phyloP scores from a whole-genome alignment of 495 filamentous ascomycete genomes.

The Acidomyces sp. region DNA sequence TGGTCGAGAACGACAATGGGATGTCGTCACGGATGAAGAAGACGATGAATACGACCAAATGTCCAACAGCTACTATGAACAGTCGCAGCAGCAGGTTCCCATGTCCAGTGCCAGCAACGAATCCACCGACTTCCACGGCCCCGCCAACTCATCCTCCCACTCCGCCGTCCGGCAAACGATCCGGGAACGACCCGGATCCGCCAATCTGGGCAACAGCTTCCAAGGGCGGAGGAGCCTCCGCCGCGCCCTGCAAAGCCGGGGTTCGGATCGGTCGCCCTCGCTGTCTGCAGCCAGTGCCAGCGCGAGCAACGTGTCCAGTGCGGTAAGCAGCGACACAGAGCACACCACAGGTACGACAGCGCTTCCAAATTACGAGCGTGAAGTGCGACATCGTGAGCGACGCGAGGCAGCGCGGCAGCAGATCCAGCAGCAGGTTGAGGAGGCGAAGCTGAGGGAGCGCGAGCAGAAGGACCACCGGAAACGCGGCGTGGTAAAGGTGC shows the following conservation, averaged over 20 bases:
- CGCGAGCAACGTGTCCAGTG: constrained; percentile 10
- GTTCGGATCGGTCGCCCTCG: constrained; percentile 5
- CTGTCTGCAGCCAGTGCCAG: constrained; percentile 6
- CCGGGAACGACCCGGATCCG: constrained; percentile 10
- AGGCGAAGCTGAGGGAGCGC: constrained; percentile 9
- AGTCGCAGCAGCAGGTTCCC: neutral
- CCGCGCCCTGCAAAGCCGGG: constrained; percentile 3
- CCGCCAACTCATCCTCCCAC: neutral
- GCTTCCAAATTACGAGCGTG: constrained; percentile 16
- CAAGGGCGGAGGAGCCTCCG: constrained; percentile 11
- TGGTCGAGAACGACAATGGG: constrained; percentile 5
- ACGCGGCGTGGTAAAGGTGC: constrained; percentile 7
- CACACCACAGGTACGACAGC: constrained; percentile 9
- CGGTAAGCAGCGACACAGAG: constrained; percentile 18
- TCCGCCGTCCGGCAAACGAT: neutral
- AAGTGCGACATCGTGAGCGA: constrained; percentile 15
- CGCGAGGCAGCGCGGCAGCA: constrained; percentile 12
- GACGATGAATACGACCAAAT: neutral
- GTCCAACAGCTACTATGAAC: no score
- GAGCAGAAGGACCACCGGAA: constrained; percentile 6
- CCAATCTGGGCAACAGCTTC: constrained; percentile 5
- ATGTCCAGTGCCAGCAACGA: neutral
- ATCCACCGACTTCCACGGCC: neutral
- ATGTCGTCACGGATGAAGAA: constrained; percentile 4
- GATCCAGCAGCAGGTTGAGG: constrained; percentile 16